Percentiles rank a stretch among this genome's conserved stretches.
Evolutionary conservation across 2,329 filamentous ascomycete species (phyloP).

Genomic region (Daldinia sp.): DNA sequence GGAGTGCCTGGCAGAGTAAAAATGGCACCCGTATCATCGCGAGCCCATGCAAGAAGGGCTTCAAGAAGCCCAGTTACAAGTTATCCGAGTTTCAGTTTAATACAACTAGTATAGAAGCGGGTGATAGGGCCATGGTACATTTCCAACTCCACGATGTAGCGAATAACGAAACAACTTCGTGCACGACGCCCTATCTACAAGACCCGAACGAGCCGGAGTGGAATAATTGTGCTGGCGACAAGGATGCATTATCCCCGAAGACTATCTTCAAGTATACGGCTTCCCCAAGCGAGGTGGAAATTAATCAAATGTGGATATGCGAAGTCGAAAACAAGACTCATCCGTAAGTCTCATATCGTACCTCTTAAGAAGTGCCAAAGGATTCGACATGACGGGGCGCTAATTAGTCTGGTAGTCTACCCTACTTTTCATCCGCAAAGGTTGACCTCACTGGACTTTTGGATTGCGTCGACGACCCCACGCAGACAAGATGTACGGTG

Average conservation of each 20-base stretch:
- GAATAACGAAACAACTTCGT: conserved; percentile 23
- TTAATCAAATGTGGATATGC: conserved; percentile 34
- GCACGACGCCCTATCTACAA: conserved; percentile 35
- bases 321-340: conserved; percentile 32
- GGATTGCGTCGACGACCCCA: conserved; percentile 22
- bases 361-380: not conserved
- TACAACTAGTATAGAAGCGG: conserved; percentile 16
- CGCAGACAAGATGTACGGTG: conserved; percentile 22
- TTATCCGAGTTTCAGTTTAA: conserved; percentile 32
- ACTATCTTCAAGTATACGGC: conserved; percentile 29
- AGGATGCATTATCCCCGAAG: conserved; percentile 12
- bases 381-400: not conserved
- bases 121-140: conserved; percentile 23
- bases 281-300: conserved; percentile 15
- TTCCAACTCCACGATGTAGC: conserved; percentile 27
- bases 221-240: conserved; percentile 26
- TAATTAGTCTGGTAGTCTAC: conserved; percentile 12
- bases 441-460: conserved; percentile 14
- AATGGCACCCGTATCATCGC: not conserved
- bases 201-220: conserved; percentile 24
- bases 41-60: conserved; percentile 23
- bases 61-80: conserved; percentile 24
- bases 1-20: not conserved
- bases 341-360: conserved; percentile 23
- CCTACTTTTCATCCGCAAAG: conserved; percentile 27